Evolutionary conservation across 306 rosid genomes (phyloP).

Genomic region (Vigna nakashimae): DNA sequence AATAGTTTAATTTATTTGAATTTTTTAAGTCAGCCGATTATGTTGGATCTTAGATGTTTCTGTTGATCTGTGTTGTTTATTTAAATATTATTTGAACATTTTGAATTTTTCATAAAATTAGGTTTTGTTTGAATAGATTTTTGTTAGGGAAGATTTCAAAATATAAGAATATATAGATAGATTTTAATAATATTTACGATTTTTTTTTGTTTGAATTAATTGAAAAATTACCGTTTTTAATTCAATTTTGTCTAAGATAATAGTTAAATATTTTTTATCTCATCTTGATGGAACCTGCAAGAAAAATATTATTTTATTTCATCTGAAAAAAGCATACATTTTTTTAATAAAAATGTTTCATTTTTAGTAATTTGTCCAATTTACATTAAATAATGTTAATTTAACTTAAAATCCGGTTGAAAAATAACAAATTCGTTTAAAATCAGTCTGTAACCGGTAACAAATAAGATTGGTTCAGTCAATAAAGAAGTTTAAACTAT

Average conservation of each 20-base stretch:
- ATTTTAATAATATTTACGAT: background rate
- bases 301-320: background rate
- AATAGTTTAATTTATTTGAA: background rate
- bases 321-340: background rate
- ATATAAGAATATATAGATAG: background rate
- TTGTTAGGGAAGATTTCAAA: background rate
- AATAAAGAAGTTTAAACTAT: background rate
- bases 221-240: background rate
- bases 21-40: background rate
- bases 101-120: background rate
- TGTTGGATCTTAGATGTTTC: background rate
- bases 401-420: background rate
- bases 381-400: background rate
- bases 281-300: background rate
- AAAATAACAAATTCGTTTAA: background rate
- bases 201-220: background rate
- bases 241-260: background rate
- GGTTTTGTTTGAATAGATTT: background rate
- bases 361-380: background rate
- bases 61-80: background rate
- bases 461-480: too few relatives aligned
- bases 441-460: background rate
- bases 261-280: background rate
- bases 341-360: background rate
- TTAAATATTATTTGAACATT: background rate